Percentiles rank a stretch among this genome's conserved stretches.
These are phyloP conservation scores for Trichoderma sp. DNA, from an alignment of 2,329 filamentous ascomycete species.

Conservation along the genomic window DNA sequence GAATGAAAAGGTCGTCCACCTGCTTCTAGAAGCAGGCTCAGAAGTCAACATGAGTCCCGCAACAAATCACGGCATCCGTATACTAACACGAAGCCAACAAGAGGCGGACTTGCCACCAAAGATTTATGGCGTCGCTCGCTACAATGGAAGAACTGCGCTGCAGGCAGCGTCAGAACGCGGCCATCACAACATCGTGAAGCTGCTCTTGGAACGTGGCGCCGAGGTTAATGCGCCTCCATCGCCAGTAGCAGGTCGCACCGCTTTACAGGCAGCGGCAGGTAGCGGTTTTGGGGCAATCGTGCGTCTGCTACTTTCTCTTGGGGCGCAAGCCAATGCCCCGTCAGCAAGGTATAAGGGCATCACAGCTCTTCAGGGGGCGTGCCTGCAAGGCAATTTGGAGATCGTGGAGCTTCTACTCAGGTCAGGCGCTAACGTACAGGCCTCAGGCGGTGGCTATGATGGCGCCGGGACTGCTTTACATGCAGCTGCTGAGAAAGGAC, in stretches of 20 bases:
- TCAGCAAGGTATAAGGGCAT: slow-evolving; percentile 41
- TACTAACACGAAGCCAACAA: neutral
- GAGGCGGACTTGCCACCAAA: neutral
- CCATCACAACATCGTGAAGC: slow-evolving; percentile 27
- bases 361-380: slow-evolving; percentile 48
- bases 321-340: slow-evolving; percentile 42
- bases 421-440: slow-evolving; percentile 40
- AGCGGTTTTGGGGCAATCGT: slow-evolving; percentile 32
- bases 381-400: slow-evolving; percentile 32
- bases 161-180: slow-evolving; percentile 26
- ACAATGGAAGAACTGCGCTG: slow-evolving; percentile 29
- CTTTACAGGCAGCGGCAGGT: slow-evolving; percentile 43
- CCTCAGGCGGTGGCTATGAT: slow-evolving; percentile 2
- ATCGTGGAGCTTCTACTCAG: slow-evolving; percentile 38
- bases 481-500: slow-evolving; percentile 27
- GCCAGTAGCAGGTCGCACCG: slow-evolving; percentile 30
- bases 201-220: slow-evolving; percentile 36
- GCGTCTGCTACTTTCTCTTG: slow-evolving; percentile 37
- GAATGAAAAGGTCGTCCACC: slow-evolving; percentile 27
- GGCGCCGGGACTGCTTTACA: slow-evolving; percentile 32
- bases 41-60: slow-evolving; percentile 13
- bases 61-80: slow-evolving; percentile 12
- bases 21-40: slow-evolving; percentile 22
- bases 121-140: slow-evolving; percentile 16
- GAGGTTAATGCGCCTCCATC: slow-evolving; percentile 38